Percentiles rank a stretch among this genome's conserved stretches.
Conservation (phyloP, 305 asterid genomes). For the Solanum hybrid region DNA sequence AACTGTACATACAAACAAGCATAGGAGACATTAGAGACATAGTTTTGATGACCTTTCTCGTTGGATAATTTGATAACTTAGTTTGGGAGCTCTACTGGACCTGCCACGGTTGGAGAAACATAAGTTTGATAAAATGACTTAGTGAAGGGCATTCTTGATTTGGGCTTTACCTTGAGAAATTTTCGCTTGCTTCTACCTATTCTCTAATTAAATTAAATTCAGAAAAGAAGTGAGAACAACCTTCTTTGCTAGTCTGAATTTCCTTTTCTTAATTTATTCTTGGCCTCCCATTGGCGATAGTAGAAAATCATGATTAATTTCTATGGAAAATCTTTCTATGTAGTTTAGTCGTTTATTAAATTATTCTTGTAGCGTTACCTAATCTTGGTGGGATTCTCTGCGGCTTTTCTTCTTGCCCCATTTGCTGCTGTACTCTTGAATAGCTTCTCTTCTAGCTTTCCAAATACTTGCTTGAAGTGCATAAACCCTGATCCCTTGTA, state of each 20-base stretch:
- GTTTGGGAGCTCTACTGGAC: neutral
- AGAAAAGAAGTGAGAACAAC: neutral
- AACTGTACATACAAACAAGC: neutral
- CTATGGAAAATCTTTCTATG: neutral
- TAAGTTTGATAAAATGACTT: neutral
- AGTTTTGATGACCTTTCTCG: neutral
- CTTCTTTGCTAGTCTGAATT: neutral
- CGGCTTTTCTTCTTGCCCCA: neutral
- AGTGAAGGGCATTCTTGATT: neutral
- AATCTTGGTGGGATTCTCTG: neutral
- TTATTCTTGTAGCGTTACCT: neutral
- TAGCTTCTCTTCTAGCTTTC: neutral
- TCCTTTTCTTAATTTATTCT: neutral
- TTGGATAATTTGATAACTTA: neutral
- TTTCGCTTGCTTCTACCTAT: neutral
- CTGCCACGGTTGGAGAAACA: neutral
- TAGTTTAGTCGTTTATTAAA: neutral
- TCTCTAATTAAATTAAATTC: neutral
- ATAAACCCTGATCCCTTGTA: neutral
- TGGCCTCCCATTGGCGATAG: neutral
- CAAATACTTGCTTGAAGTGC: neutral
- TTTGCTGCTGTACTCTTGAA: neutral
- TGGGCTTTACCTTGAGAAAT: neutral
- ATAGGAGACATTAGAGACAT: neutral
- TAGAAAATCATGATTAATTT: neutral